Conservation (phyloP, 2,329 filamentous ascomycete species). For the Epichloe bromicola region DNA sequence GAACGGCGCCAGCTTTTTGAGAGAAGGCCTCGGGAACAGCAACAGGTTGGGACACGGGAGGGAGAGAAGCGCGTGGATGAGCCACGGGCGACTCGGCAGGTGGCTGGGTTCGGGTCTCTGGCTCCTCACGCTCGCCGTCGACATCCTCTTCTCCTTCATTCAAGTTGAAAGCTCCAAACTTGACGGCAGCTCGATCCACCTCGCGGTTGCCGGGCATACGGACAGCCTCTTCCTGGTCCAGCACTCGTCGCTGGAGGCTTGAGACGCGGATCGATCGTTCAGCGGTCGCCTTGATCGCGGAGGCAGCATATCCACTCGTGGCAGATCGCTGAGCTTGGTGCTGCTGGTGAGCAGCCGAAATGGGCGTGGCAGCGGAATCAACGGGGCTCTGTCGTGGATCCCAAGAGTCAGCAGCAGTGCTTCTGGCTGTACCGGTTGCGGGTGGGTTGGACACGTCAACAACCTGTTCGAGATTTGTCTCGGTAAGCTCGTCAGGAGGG, state of each 20-base stretch:
- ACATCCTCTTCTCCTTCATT: slow-evolving; percentile 77
- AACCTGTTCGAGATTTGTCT: slow-evolving; percentile 84
- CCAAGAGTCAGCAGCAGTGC: slow-evolving; percentile 77
- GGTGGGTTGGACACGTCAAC: slow-evolving; percentile 68
- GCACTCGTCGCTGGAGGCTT: slow-evolving; percentile 71
- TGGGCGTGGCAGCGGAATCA: slow-evolving; percentile 52
- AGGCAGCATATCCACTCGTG: slow-evolving; percentile 61
- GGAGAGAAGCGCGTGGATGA: slow-evolving; percentile 74
- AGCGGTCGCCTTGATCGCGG: slow-evolving; percentile 64
- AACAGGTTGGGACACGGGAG: slow-evolving; percentile 50
- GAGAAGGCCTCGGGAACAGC: slow-evolving; percentile 42
- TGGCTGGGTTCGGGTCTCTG: slow-evolving; percentile 85
- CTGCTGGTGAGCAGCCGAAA: slow-evolving; percentile 50
- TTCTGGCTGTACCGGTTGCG: slow-evolving; percentile 71
- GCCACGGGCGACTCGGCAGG: slow-evolving; percentile 85
- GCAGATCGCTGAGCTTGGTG: slow-evolving; percentile 40
- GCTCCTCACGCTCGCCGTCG: slow-evolving; percentile 87
- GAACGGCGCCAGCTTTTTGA: slow-evolving; percentile 38
- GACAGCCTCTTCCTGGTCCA: slow-evolving; percentile 94
- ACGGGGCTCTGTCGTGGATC: slow-evolving; percentile 51
- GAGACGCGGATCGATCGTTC: slow-evolving; percentile 53
- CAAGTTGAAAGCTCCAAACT: slow-evolving; percentile 91
- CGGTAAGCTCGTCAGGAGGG: slow-evolving; percentile 71
- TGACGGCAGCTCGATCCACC: slow-evolving; percentile 82
- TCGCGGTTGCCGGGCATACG: slow-evolving; percentile 97